A percentile compares a stretch with the other conserved stretches of the same genome.
These are phyloP conservation scores for Adansonia madagascariensis DNA, from an alignment of 441 rosid species.

Conservation along the genomic window DNA sequence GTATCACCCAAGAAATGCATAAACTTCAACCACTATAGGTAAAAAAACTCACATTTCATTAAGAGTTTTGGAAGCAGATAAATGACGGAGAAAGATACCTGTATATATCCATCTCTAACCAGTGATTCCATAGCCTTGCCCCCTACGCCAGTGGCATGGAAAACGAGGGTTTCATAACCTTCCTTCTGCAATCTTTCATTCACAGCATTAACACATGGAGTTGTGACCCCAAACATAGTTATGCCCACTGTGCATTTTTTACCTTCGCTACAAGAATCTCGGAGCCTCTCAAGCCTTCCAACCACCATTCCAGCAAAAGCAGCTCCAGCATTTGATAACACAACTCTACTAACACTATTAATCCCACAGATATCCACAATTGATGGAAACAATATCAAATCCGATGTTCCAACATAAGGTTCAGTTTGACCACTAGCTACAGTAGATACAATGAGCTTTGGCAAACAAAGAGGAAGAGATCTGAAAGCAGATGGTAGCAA, in stretches of 20 bases:
- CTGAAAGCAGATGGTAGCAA: conserved; percentile 68
- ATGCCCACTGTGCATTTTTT: conserved; percentile 66
- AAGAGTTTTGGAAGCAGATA: conserved; percentile 9
- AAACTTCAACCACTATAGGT: not conserved
- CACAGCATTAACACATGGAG: conserved; percentile 75
- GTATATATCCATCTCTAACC: conserved; percentile 75
- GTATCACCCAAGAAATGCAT: conserved; percentile 1
- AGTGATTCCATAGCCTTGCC: conserved; percentile 94
- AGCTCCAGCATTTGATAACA: conserved; percentile 82
- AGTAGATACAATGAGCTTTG: conserved; percentile 84
- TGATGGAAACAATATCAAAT: conserved; percentile 78
- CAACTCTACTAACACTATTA: conserved; percentile 79
- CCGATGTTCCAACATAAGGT: conserved; percentile 77
- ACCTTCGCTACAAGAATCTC: conserved; percentile 20
- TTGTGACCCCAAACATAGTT: conserved; percentile 97
- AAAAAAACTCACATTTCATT: not conserved
- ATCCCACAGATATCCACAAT: conserved; percentile 90
- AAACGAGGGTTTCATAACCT: conserved; percentile 82
- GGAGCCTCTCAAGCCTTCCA: conserved; percentile 47
- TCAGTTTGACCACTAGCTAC: conserved; percentile 87
- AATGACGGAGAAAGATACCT: conserved; percentile 46
- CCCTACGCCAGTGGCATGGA: conserved; percentile 94
- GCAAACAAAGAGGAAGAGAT: conserved; percentile 73
- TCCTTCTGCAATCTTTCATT: conserved; percentile 59
- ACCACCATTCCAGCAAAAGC: conserved; percentile 91